phyloP scores from a whole-genome alignment of 805 yeast genomes.

The Spathaspora hagerdaliae region DNA sequence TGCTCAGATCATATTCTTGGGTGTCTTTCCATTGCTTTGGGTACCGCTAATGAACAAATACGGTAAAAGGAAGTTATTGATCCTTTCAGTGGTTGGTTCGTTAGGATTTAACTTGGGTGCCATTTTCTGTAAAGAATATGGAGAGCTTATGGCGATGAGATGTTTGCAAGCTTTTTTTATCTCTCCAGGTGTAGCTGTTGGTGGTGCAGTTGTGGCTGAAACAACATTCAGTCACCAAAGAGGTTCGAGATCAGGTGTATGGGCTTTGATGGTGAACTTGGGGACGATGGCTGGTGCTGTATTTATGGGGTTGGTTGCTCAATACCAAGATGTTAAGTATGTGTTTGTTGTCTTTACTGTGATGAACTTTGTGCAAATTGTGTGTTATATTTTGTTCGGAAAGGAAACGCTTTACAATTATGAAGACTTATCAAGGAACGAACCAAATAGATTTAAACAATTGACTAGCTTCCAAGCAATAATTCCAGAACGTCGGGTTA shows the following conservation, averaged over 20 bases:
- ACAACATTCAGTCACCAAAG: slow-evolving; percentile 14
- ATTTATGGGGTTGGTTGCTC: slow-evolving; percentile 14
- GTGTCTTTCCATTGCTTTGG: slow-evolving; percentile 14
- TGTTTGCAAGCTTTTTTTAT: slow-evolving; percentile 11
- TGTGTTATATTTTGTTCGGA: slow-evolving; percentile 10
- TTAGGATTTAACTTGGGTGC: slow-evolving; percentile 11
- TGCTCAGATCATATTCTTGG: slow-evolving; percentile 13
- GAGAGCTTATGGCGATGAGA: slow-evolving; percentile 10
- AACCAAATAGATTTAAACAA: slow-evolving; percentile 1
- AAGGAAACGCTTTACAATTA: slow-evolving; percentile 12
- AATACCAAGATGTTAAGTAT: slow-evolving; percentile 8
- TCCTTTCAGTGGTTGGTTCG: slow-evolving; percentile 10
- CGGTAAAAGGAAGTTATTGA: slow-evolving; percentile 10
- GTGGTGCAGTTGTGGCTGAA: slow-evolving; percentile 13
- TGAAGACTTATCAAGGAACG: slow-evolving; percentile 4
- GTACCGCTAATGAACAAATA: slow-evolving; percentile 13
- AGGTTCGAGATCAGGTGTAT: slow-evolving; percentile 13
- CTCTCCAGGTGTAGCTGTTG: slow-evolving; percentile 13
- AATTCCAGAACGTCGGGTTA: slow-evolving; percentile 3
- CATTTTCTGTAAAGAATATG: slow-evolving; percentile 9
- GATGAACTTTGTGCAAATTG: slow-evolving; percentile 10
- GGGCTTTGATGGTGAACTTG: slow-evolving; percentile 12
- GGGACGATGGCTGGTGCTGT: slow-evolving; percentile 16
- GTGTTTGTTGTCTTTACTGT: slow-evolving; percentile 11
- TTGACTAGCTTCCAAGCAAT: slow-evolving; percentile 3